These are phyloP conservation scores for Hypholoma sublateritium DNA, from an alignment of 768 basidiomycete genomes.

Conservation along the genomic window DNA sequence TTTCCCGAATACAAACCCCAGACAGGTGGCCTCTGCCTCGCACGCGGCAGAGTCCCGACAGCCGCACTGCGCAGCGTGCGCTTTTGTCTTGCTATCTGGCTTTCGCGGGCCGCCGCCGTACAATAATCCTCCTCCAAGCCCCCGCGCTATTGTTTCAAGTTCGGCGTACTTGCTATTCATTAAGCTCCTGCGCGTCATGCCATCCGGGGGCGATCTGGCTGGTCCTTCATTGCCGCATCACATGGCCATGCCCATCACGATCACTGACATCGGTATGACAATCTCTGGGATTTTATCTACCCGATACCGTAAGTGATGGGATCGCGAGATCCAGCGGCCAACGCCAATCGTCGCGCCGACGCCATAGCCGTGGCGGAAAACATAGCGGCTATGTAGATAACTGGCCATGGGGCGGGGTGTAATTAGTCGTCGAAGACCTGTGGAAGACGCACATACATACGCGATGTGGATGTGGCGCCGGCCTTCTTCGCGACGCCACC, in stretches of 20 bases:
- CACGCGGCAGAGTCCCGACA: neutral
- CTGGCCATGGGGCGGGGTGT: too few species aligned
- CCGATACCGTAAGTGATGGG: conserved; percentile 10
- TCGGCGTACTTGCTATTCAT: neutral
- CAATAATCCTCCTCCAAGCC: too few species aligned
- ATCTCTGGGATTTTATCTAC: conserved; percentile 10
- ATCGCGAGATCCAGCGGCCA: conserved; percentile 9
- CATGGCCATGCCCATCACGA: conserved; percentile 9
- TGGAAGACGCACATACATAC: too few species aligned
- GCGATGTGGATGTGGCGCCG: too few species aligned
- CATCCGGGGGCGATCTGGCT: neutral
- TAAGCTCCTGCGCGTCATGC: neutral
- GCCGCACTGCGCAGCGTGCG: neutral
- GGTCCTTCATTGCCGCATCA: neutral
- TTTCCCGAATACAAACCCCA: conserved; percentile 5
- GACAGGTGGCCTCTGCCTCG: conserved; percentile 2
- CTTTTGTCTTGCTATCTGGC: neutral
- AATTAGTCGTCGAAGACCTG: too few species aligned
- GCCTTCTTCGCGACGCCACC: too few species aligned
- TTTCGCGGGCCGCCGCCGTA: neutral
- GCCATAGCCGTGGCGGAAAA: neutral
- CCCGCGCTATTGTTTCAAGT: neutral
- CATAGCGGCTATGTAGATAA: neutral
- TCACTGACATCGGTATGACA: conserved; percentile 9
- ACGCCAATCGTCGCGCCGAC: too few species aligned